These are phyloP conservation scores for Tillandsia leiboldiana DNA, from an alignment of 176 grass and related monocot species.

Conservation along the genomic window DNA sequence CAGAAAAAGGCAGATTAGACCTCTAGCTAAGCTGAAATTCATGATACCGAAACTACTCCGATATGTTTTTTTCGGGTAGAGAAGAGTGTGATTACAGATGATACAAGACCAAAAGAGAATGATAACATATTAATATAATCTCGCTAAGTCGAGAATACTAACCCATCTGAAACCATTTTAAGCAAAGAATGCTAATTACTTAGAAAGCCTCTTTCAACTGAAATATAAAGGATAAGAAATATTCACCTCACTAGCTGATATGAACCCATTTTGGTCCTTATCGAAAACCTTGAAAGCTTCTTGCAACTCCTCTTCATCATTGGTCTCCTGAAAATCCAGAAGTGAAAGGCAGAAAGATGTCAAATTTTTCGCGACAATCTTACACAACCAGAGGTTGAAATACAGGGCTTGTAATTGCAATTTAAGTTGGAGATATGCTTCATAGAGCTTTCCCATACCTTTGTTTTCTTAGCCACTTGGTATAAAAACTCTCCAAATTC, in stretches of 20 bases:
- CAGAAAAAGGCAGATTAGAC: too few species aligned
- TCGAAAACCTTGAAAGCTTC: conserved; percentile 81
- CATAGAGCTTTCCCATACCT: conserved; percentile 16
- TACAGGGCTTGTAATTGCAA: not conserved
- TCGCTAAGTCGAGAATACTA: too few species aligned
- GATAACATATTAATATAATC: too few species aligned
- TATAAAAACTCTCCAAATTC: conserved; percentile 65
- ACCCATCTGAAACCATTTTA: too few species aligned
- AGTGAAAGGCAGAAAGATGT: not conserved
- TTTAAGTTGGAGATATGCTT: not conserved
- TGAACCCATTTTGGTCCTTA: conserved; percentile 69
- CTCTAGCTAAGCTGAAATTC: too few species aligned
- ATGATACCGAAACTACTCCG: too few species aligned
- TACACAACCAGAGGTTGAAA: not conserved
- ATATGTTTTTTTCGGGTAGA: too few species aligned
- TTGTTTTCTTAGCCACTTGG: conserved; percentile 52
- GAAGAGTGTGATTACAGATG: too few species aligned
- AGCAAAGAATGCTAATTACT: too few species aligned
- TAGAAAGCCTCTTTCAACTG: too few species aligned
- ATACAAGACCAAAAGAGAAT: too few species aligned
- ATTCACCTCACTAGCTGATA: conserved; percentile 57
- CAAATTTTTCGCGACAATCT: not conserved
- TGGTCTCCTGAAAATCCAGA: conserved; percentile 27
- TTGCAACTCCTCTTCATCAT: conserved; percentile 58
- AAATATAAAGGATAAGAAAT: not conserved